Conservation (phyloP, 192 early-diverging fungal genomes). For the Entomortierella parvispora region DNA sequence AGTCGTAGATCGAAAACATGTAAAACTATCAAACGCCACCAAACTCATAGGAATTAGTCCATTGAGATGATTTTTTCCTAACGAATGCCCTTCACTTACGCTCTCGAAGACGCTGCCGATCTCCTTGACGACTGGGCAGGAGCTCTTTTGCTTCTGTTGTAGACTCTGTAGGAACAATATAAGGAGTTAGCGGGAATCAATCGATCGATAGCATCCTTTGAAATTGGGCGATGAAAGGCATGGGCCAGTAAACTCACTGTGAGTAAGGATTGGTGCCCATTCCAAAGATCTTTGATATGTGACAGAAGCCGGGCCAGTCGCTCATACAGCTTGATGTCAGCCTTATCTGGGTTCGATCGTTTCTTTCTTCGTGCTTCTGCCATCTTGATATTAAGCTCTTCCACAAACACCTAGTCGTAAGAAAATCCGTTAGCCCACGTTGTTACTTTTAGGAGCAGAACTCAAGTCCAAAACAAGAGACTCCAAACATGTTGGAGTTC, state of each 20-base stretch:
- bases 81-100: slow-evolving; percentile 6
- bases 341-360: slow-evolving; percentile 36
- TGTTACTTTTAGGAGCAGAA: too few relatives aligned
- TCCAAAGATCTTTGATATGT: slow-evolving; percentile 49
- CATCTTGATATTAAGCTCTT: slow-evolving; percentile 49
- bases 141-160: slow-evolving; percentile 34
- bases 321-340: slow-evolving; percentile 36
- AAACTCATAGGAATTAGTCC: too few relatives aligned
- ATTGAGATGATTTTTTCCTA: too few relatives aligned
- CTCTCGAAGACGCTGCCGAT: slow-evolving; percentile 47
- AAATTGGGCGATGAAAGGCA: not conserved
- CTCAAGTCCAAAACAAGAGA: too few relatives aligned
- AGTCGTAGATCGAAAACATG: slow-evolving; percentile 50
- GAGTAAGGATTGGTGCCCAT: slow-evolving; percentile 41
- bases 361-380: slow-evolving; percentile 39
- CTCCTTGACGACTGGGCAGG: slow-evolving; percentile 19
- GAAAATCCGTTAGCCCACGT: too few relatives aligned
- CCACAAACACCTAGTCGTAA: slow-evolving; percentile 30
- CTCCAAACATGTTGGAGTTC: not conserved
- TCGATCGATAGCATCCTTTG: too few relatives aligned
- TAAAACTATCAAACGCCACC: slow-evolving; percentile 25
- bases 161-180: not conserved
- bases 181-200: too few relatives aligned
- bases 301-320: slow-evolving; percentile 34
- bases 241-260: slow-evolving; percentile 5